These are phyloP conservation scores for Cyclanthera cordifolia DNA, from an alignment of 306 rosid genomes.

Conservation along the genomic window DNA sequence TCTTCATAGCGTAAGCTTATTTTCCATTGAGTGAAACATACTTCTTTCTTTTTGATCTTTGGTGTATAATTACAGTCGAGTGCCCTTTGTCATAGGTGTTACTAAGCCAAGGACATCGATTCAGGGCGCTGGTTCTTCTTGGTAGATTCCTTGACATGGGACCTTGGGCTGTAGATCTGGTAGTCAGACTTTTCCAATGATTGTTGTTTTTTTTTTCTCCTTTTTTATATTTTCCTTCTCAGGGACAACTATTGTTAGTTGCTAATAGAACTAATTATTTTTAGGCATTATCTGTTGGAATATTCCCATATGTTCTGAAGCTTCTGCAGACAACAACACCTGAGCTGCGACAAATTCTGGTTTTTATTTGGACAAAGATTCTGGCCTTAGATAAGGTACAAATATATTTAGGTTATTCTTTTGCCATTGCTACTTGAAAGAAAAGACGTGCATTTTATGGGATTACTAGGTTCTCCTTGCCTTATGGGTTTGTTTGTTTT, in stretches of 20 bases:
- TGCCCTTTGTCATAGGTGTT: constrained; percentile 56
- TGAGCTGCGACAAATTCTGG: constrained; percentile 90
- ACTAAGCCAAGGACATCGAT: constrained; percentile 87
- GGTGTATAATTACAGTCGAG: constrained; percentile 15
- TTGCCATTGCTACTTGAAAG: background rate
- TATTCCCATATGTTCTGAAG: constrained; percentile 94
- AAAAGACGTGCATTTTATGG: background rate
- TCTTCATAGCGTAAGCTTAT: background rate
- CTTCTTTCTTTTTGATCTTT: constrained; percentile 12
- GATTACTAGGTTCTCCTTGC: background rate
- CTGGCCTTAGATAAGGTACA: constrained; percentile 93
- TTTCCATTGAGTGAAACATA: background rate
- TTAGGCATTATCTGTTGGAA: constrained; percentile 93
- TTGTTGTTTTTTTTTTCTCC: constrained; percentile 3
- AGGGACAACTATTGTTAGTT: constrained; percentile 3
- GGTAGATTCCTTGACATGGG: constrained; percentile 99
- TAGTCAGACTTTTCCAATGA: constrained; percentile 16
- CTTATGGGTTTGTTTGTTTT: background rate
- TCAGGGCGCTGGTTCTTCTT: constrained; percentile 83
- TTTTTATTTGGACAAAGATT: constrained; percentile 96
- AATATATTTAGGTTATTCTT: constrained; percentile 7
- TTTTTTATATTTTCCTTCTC: background rate
- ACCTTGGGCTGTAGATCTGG: constrained; percentile 99
- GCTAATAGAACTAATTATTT: constrained; percentile 9
- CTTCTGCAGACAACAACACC: constrained; percentile 89